Evolutionary conservation across 495 filamentous ascomycete genomes (phyloP).

Genomic region (Neohortaea acidophila): DNA sequence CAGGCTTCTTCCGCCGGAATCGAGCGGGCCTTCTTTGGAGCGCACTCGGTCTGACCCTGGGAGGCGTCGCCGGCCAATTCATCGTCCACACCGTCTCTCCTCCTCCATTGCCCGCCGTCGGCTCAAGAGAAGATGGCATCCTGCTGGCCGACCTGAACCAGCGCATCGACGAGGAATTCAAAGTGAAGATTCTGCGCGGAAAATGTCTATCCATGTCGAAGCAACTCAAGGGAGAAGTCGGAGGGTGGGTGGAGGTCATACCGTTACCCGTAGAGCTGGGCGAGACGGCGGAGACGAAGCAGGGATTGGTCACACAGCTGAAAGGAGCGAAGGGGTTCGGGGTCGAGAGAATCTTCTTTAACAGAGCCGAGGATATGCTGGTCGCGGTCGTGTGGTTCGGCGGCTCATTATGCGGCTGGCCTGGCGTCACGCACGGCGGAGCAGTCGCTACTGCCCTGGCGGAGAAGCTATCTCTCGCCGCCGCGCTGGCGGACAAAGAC

Average conservation of each 20-base stretch:
- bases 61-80: constrained; percentile 10
- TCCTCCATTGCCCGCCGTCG: constrained; percentile 17
- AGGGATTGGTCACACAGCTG: constrained; percentile 10
- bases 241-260: constrained; percentile 19
- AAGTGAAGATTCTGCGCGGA: constrained; percentile 22
- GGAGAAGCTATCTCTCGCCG: constrained; percentile 44
- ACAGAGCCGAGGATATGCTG: constrained; percentile 32
- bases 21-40: constrained; percentile 1
- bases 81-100: constrained; percentile 17
- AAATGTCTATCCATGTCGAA: constrained; percentile 12
- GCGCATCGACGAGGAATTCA: constrained; percentile 22
- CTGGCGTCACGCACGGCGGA: constrained; percentile 64
- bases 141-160: constrained; percentile 16
- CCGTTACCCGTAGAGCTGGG: background rate
- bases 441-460: constrained; percentile 55
- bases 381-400: constrained; percentile 51
- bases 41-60: constrained; percentile 4
- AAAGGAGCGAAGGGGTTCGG: constrained; percentile 21
- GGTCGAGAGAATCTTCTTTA: constrained; percentile 33
- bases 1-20: constrained; percentile 3
- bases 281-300: constrained; percentile 3
- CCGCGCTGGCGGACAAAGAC: constrained; percentile 13
- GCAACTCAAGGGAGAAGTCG: constrained; percentile 14
- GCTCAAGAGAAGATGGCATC: constrained; percentile 20
- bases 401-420: constrained; percentile 49